Evolutionary conservation across 2,329 filamentous ascomycete species (phyloP).

Genomic region (Parascedosporium putredinis): DNA sequence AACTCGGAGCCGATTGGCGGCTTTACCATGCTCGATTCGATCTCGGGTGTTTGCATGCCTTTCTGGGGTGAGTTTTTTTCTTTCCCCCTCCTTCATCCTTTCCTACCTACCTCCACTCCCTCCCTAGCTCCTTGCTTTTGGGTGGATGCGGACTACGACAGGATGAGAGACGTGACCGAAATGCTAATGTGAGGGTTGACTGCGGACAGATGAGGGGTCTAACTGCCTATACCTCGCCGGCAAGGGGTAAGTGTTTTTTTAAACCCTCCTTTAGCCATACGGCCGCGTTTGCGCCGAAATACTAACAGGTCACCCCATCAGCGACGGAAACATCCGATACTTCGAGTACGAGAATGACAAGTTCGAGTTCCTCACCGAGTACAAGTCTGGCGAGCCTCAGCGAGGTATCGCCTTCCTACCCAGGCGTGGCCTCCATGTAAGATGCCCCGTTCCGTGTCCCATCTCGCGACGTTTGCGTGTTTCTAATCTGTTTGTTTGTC

Average conservation of each 20-base stretch:
- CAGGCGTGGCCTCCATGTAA: constrained; percentile 83
- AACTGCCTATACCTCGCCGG: constrained; percentile 93
- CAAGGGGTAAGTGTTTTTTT: constrained; percentile 70
- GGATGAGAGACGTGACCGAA: no score
- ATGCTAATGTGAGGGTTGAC: not conserved
- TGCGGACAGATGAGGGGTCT: constrained; percentile 81
- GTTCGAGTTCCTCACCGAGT: constrained; percentile 92
- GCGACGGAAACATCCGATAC: constrained; percentile 98
- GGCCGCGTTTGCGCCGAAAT: not conserved
- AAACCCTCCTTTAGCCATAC: not conserved
- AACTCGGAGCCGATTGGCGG: constrained; percentile 78
- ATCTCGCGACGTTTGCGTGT: constrained; percentile 10
- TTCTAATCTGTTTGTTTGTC: not conserved
- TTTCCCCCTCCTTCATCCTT: no score
- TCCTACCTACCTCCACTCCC: no score
- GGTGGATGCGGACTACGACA: no score
- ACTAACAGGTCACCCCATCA: constrained; percentile 28
- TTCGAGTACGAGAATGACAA: constrained; percentile 98
- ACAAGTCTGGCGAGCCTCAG: constrained; percentile 94
- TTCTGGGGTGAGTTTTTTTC: constrained; percentile 67
- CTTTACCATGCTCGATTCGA: constrained; percentile 84
- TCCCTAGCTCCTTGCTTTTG: no score
- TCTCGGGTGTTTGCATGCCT: constrained; percentile 96
- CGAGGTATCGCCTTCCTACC: constrained; percentile 90
- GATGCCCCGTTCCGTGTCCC: no score